These are phyloP conservation scores for Cynara cardunculus DNA, from an alignment of 129 eudicot species.

Conservation along the genomic window DNA sequence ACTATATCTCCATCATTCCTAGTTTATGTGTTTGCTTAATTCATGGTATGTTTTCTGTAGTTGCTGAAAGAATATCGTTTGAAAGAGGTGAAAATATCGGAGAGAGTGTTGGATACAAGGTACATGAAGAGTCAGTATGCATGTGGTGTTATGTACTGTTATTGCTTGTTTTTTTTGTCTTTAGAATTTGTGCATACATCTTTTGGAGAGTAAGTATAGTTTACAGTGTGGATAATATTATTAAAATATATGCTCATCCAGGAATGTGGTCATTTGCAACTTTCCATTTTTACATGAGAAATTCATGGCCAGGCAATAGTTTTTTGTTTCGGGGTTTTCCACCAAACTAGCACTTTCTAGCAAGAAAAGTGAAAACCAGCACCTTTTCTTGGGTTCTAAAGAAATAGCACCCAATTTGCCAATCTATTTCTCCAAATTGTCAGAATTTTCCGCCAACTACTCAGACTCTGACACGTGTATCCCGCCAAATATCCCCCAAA, in stretches of 20 bases:
- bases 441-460: too few species aligned
- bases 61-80: conserved; percentile 85
- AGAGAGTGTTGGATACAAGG: conserved; percentile 95
- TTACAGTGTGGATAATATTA: background rate
- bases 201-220: background rate
- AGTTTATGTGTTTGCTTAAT: conserved; percentile 15
- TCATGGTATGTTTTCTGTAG: conserved; percentile 37
- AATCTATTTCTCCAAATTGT: too few species aligned
- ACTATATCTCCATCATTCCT: background rate
- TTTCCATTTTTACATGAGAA: background rate
- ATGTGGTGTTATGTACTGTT: background rate
- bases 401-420: too few species aligned
- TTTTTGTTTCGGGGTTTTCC: background rate
- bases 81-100: conserved; percentile 96
- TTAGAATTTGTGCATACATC: background rate
- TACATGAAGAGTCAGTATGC: conserved; percentile 5
- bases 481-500: too few species aligned
- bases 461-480: too few species aligned
- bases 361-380: too few species aligned
- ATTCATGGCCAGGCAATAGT: background rate
- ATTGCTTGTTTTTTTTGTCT: background rate
- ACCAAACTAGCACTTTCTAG: background rate
- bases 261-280: background rate
- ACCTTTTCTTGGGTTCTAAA: too few species aligned
- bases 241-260: background rate